Evolutionary conservation across 2,329 filamentous ascomycete species (phyloP).

Genomic region (Conoideocrella luteorostrata): DNA sequence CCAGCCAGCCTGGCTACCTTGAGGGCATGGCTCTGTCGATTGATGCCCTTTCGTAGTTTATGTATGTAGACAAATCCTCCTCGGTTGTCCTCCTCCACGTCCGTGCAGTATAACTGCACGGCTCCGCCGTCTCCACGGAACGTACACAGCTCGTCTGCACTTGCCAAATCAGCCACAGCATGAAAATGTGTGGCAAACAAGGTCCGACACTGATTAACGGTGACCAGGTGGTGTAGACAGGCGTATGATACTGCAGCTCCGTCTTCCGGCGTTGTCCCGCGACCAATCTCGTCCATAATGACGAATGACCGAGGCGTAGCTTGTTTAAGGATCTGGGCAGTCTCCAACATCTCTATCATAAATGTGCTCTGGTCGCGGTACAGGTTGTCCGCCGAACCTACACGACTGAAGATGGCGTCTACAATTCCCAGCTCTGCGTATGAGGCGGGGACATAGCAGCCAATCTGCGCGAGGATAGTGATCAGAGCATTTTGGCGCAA

Average conservation of each 20-base stretch:
- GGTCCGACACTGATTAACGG: constrained; percentile 68
- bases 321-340: constrained; percentile 78
- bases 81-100: constrained; percentile 67
- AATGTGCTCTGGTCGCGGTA: constrained; percentile 94
- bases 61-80: constrained; percentile 83
- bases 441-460: constrained; percentile 84
- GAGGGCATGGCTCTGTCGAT: constrained; percentile 80
- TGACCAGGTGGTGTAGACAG: constrained; percentile 75
- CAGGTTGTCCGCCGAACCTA: constrained; percentile 92
- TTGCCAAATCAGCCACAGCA: constrained; percentile 68
- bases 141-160: constrained; percentile 37
- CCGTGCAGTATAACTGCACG: constrained; percentile 79
- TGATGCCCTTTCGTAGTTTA: constrained; percentile 72
- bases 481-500: constrained; percentile 93
- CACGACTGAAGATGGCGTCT: constrained; percentile 92
- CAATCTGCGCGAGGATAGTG: constrained; percentile 85
- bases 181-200: constrained; percentile 98
- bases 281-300: constrained; percentile 97
- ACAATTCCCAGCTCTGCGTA: constrained; percentile 83
- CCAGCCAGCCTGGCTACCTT: constrained; percentile 91
- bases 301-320: constrained; percentile 83
- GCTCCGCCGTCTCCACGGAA: constrained; percentile 23
- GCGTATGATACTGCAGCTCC: constrained; percentile 87
- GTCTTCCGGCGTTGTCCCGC: constrained; percentile 90
- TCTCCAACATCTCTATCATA: constrained; percentile 99